Percentiles rank a stretch among this genome's conserved stretches.
Evolutionary conservation across 73 alveolate species (phyloP).

Genomic region (Tetrahymena elliotti): DNA sequence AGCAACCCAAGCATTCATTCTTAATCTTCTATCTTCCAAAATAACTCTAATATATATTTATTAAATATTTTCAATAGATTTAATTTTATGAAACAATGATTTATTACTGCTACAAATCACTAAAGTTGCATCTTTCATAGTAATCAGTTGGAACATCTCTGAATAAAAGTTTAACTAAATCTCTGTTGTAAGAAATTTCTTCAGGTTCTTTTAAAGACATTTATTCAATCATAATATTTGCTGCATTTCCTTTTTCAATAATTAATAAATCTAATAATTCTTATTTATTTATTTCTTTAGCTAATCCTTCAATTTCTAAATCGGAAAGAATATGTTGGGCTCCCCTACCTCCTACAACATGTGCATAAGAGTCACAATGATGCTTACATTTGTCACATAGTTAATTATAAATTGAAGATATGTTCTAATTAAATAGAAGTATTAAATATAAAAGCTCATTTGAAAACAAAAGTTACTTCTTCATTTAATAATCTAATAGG

Average conservation of each 20-base stretch:
- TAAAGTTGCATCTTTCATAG: conserved; percentile 84
- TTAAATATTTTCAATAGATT: background rate
- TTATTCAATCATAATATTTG: conserved; percentile 84
- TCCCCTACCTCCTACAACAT: conserved; percentile 84
- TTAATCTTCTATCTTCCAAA: conserved; percentile 87
- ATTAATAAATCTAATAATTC: conserved; percentile 75
- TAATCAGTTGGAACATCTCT: conserved; percentile 82
- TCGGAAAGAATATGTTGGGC: conserved; percentile 85
- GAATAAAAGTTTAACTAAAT: conserved; percentile 64
- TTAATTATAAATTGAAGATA: conserved; percentile 33
- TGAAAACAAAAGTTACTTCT: conserved; percentile 16
- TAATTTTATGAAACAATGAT: background rate
- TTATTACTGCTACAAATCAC: conserved; percentile 61
- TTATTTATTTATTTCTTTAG: conserved; percentile 77
- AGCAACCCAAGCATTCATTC: conserved; percentile 93
- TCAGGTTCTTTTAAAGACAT: conserved; percentile 78
- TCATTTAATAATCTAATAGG: conserved; percentile 65
- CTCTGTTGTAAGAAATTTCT: conserved; percentile 77
- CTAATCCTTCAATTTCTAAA: conserved; percentile 78
- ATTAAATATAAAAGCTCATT: background rate
- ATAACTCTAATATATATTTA: conserved; percentile 39
- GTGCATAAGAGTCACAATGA: conserved; percentile 79
- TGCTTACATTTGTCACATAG: conserved; percentile 73
- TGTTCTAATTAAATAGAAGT: background rate
- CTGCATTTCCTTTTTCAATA: conserved; percentile 92